Base-by-base conservation (phyloP, 148 eudicot genomes). In the Rhododendron williamsianum region DNA sequence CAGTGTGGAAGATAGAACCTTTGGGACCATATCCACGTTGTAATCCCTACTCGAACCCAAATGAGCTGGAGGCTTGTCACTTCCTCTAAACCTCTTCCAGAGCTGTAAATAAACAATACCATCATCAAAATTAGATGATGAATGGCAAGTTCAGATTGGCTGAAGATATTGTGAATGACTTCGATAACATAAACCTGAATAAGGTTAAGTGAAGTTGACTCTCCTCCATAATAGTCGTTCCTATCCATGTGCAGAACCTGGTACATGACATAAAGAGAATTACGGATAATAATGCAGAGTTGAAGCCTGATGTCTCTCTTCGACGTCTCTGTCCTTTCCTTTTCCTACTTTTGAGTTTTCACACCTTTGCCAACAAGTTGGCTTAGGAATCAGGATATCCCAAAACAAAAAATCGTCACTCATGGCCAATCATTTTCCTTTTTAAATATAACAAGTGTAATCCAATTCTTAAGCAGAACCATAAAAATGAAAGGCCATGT, bases 161-260 rank as follows among this genome's bases (percentile, higher is more conserved):
- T 52, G 9, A 58, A 80, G 65, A 76, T 79, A 52, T 27, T 35
- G 79, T 52, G 82, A 49, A 78, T 27, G 25, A 45, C 27, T 72
- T 56, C 80, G 4, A 43, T 12, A 46, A 85, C 11, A 84, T 10
- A 46, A 81, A 96, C 98, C 98, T 96, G 99, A 87, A 83, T 90
- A 81, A 97, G 95, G 88, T 97, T 95, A 60, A 97, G 94, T 41
- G 99, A 97, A 80, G 99, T 94, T 87, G 98, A 97, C 84, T 96
- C 99, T 87, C 97, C 99, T 86, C 99, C 99, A 85, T 96, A 96
- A 54, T 96, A 96, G 88, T 97, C 99, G 92, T 97, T 97, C 87
- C 99, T 93, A 86, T 97, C 99, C 99, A 97, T 97, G 90, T 97
- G 99, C 84, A 97, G 89, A 78, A 97, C 99, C 99, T 96, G 91